phyloP scores from a whole-genome alignment of 441 rosid genomes.

The Euphorbia celastroides region DNA sequence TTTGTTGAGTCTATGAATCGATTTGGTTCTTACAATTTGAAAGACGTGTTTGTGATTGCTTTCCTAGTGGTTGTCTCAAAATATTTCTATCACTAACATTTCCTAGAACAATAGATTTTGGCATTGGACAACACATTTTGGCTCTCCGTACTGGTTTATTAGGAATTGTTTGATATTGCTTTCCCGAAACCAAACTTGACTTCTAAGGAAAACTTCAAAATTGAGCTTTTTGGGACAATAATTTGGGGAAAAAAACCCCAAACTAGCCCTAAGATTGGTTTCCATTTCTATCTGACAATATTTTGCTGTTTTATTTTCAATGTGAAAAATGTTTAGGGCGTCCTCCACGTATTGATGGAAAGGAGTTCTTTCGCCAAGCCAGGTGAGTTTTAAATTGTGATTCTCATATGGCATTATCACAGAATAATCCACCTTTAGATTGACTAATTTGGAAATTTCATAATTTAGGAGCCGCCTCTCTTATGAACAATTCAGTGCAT shows the following conservation, averaged over 20 bases:
- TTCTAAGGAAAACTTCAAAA: no score
- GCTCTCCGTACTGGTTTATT: no score
- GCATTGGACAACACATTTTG: no score
- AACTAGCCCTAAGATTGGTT: background rate
- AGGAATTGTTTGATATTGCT: no score
- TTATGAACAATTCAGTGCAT: slow-evolving; percentile 90
- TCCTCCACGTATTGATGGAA: slow-evolving; percentile 75
- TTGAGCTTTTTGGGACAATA: no score
- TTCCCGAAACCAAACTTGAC: no score
- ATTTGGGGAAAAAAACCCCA: no score
- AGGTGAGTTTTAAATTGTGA: slow-evolving; percentile 40
- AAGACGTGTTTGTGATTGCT: no score
- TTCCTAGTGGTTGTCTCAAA: no score
- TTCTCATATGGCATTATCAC: no score
- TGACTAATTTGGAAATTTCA: slow-evolving; percentile 17
- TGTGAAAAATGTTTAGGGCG: slow-evolving; percentile 31
- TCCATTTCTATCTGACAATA: slow-evolving; percentile 11
- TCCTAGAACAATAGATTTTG: no score
- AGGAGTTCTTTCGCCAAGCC: slow-evolving; percentile 95
- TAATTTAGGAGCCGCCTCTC: slow-evolving; percentile 76
- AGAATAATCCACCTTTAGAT: slow-evolving; percentile 10
- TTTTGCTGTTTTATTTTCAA: background rate
- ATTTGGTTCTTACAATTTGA: background rate
- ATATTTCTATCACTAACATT: no score
- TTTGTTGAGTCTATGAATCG: background rate